These are phyloP conservation scores for Phytophthora pini DNA, from an alignment of 352 stramenopile genomes.

Conservation along the genomic window DNA sequence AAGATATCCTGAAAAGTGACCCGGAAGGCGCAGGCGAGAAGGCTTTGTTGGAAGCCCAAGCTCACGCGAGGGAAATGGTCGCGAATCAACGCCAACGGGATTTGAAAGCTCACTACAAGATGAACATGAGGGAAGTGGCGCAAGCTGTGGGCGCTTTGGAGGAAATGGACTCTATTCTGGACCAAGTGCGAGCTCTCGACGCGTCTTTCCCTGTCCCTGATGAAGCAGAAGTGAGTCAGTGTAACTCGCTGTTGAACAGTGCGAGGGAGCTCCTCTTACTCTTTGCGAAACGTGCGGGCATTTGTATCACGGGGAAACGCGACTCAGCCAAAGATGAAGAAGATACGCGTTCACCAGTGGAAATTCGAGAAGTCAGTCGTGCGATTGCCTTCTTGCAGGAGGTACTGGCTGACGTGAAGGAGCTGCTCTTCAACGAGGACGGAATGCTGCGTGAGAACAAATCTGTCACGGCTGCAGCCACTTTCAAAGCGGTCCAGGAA, in stretches of 20 bases:
- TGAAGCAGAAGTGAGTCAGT: constrained; percentile 20
- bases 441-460: constrained; percentile 19
- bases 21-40: constrained; percentile 69
- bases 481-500: constrained; percentile 39
- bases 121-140: constrained; percentile 55
- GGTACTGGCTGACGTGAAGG: constrained; percentile 52
- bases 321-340: constrained; percentile 47
- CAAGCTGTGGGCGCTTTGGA: constrained; percentile 67
- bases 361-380: constrained; percentile 32
- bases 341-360: constrained; percentile 55
- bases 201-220: constrained; percentile 9
- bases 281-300: constrained; percentile 64
- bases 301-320: constrained; percentile 73
- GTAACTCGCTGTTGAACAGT: constrained; percentile 41
- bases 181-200: constrained; percentile 47
- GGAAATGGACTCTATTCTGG: constrained; percentile 60
- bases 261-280: constrained; percentile 49
- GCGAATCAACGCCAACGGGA: constrained; percentile 53
- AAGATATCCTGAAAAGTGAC: constrained; percentile 79
- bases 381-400: constrained; percentile 26
- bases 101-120: constrained; percentile 71
- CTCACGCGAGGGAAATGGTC: constrained; percentile 51
- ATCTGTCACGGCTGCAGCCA: constrained; percentile 16
- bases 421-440: constrained; percentile 29
- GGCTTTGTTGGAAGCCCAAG: constrained; percentile 58